Evolutionary conservation across 768 basidiomycete species (phyloP), one percentile per base, ranked within the genome.

Genomic region (Tylopilus sp.): DNA sequence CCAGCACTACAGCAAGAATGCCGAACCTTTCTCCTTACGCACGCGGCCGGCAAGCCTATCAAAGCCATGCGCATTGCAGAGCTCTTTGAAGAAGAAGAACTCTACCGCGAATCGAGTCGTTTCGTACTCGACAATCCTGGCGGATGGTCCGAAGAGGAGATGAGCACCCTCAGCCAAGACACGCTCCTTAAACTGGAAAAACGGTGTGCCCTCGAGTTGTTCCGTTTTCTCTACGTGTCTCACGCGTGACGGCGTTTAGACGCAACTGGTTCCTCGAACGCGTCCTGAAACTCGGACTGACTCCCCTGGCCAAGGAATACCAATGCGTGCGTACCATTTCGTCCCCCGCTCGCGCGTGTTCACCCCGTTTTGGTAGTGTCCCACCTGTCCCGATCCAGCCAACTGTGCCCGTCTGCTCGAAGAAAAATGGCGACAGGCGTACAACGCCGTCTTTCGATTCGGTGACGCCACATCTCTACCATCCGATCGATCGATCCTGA

Each of bases 251-350:
- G 53, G 42, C 7, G 42, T 31, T 37, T 49, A 54, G 92, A 31
- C 82, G 95, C 52, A 95, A 86, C 49, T 97, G 94, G 94, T 97
- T 97, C 72, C 79, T 97, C 19, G 95, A 98, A 67, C 84, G 95
- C 19, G 88, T 98, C 16, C 77, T 97, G 57, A 97, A 97, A 67
- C 82, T 98, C 11, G 92, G 92, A 2, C 75, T 92, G 36, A 88
- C 89, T 0, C 82, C 86, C 56, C 79, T 96, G 22, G 83, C 89
- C n/a, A 94, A 95, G 68, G 94, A 97, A 63, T 97, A 97, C 63
- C 87, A 90, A 82, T 97, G 95, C 65, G 92, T 93, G 65, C 58
- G 83, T 73, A n/a, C 38, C 31, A 34, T 19, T 22, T 19, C 33
- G 14, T 21, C 19, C 12, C 14, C 26, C n/a, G 16, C 28, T 30